Conservation (phyloP, 805 yeast genomes). For the Kuraishia ogatae region DNA sequence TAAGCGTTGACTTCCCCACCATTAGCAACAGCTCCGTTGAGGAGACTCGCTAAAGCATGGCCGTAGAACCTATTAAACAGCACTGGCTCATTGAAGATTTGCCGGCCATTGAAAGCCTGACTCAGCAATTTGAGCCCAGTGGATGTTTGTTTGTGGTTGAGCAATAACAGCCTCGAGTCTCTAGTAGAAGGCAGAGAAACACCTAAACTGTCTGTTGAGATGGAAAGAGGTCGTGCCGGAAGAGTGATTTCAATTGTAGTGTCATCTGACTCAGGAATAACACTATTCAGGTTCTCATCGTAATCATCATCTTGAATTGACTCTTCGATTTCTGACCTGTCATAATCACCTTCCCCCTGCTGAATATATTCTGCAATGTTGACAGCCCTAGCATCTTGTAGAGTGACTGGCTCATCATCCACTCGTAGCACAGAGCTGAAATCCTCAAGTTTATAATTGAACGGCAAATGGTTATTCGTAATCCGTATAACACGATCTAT, state of each 20-base stretch:
- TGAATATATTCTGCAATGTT: conserved; percentile 1
- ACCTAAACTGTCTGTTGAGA: background rate
- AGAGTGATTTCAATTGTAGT: conserved; percentile 4
- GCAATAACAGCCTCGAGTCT: background rate
- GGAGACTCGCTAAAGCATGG: conserved; percentile 8
- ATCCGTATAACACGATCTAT: background rate
- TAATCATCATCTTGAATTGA: background rate
- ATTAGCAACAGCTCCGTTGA: conserved; percentile 1
- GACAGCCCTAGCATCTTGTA: conserved; percentile 2
- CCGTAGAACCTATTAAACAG: conserved; percentile 9
- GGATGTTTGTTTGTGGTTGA: conserved; percentile 4
- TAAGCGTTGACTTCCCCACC: background rate
- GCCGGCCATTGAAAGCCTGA: conserved; percentile 10
- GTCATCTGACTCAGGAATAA: background rate
- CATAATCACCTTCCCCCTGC: background rate
- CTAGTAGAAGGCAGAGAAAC: background rate
- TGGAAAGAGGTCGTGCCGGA: conserved; percentile 2
- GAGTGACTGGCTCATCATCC: conserved; percentile 3
- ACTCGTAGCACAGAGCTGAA: background rate
- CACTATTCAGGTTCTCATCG: background rate
- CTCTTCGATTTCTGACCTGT: background rate
- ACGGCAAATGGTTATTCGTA: background rate
- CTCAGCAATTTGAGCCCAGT: conserved; percentile 11
- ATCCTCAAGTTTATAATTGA: background rate
- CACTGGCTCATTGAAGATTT: conserved; percentile 4